Conservation (phyloP, 208 protist genomes). For the Trypanosoma melophagium region DNA sequence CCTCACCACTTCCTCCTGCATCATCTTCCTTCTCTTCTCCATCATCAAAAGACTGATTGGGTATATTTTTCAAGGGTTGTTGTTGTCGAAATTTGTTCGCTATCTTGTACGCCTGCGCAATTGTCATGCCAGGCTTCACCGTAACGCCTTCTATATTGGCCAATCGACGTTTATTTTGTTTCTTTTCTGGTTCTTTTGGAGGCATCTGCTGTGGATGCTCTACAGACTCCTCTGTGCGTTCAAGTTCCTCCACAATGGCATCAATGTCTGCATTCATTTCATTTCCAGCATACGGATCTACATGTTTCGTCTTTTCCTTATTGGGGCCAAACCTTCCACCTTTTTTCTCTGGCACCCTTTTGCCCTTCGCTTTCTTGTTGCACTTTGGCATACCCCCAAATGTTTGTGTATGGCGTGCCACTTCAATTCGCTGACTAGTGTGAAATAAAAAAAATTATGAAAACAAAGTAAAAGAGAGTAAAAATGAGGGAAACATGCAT, state of each 20-base stretch:
- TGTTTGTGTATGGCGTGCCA: not conserved
- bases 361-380: constrained; percentile 7
- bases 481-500: constrained; percentile 5
- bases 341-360: constrained; percentile 39
- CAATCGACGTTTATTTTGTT: constrained; percentile 21
- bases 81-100: constrained; percentile 36
- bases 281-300: constrained; percentile 59
- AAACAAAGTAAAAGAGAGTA: constrained; percentile 10
- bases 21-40: constrained; percentile 48
- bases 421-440: not conserved
- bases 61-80: constrained; percentile 39
- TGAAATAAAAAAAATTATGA: not conserved
- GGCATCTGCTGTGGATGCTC: not conserved
- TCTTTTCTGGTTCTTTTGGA: constrained; percentile 33
- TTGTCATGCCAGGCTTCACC: constrained; percentile 74
- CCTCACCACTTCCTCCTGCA: constrained; percentile 59
- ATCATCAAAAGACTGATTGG: constrained; percentile 22
- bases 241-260: constrained; percentile 60
- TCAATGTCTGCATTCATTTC: constrained; percentile 48
- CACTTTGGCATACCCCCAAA: constrained; percentile 16
- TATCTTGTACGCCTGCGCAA: constrained; percentile 52
- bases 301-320: constrained; percentile 51
- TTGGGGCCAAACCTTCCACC: constrained; percentile 44
- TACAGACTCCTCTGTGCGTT: constrained; percentile 16
- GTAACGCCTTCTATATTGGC: constrained; percentile 36